Evolutionary conservation across 2,329 filamentous ascomycete species (phyloP).

Genomic region (Penicillium sp.): DNA sequence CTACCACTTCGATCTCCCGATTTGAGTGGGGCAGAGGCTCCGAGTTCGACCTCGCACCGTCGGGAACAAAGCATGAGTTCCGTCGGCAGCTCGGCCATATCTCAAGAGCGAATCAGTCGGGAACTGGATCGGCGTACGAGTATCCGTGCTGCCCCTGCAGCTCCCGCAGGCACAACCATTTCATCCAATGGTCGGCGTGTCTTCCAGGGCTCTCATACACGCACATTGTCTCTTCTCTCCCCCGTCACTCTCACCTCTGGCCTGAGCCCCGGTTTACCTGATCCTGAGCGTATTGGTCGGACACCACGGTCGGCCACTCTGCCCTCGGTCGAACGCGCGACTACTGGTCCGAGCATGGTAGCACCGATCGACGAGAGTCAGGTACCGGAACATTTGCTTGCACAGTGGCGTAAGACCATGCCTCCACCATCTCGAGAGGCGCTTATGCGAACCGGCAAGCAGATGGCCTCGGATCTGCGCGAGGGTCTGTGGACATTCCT

Average conservation of each 20-base stretch:
- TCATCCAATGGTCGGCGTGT: slow-evolving; percentile 57
- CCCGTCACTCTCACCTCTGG: slow-evolving; percentile 39
- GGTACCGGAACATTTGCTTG: slow-evolving; percentile 37
- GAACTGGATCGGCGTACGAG: slow-evolving; percentile 76
- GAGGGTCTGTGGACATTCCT: slow-evolving; percentile 91
- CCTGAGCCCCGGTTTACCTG: slow-evolving; percentile 16
- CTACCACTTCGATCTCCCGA: slow-evolving; percentile 52
- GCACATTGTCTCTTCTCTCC: slow-evolving; percentile 81
- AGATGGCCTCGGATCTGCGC: slow-evolving; percentile 85
- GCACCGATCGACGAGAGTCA: slow-evolving; percentile 20
- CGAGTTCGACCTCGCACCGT: slow-evolving; percentile 15
- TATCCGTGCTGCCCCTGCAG: slow-evolving; percentile 54
- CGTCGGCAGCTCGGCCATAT: slow-evolving; percentile 24
- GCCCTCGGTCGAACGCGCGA: slow-evolving; percentile 39
- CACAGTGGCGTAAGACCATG: slow-evolving; percentile 44
- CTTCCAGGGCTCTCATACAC: slow-evolving; percentile 65
- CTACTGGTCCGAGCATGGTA: slow-evolving; percentile 19
- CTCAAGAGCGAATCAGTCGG: slow-evolving; percentile 40
- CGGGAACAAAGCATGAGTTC: slow-evolving; percentile 30
- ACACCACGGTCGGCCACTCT: slow-evolving; percentile 43
- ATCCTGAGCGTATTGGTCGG: slow-evolving; percentile 32
- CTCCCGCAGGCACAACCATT: slow-evolving; percentile 29
- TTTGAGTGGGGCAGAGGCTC: slow-evolving; percentile 9
- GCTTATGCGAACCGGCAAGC: slow-evolving; percentile 63
- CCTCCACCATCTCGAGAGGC: slow-evolving; percentile 50